A percentile compares a stretch with the other conserved stretches of the same genome.
These are phyloP conservation scores for Pinus albicaulis DNA, from an alignment of 75 land plant species.

Conservation along the genomic window DNA sequence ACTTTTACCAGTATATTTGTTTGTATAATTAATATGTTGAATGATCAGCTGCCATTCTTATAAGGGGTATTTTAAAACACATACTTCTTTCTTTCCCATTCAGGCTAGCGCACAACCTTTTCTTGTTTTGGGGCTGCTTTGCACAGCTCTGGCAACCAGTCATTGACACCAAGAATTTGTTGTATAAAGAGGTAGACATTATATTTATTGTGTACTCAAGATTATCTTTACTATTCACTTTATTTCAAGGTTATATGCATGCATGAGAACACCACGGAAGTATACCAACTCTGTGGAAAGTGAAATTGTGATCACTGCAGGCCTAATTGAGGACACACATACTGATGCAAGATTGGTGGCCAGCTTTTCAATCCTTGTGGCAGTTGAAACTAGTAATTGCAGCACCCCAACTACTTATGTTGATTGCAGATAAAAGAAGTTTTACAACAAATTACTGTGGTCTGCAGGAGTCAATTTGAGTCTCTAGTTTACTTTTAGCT, in stretches of 20 bases:
- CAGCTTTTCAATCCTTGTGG: neutral
- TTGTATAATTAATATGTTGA: neutral
- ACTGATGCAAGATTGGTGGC: neutral
- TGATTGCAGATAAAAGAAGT: neutral
- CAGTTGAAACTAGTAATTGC: neutral
- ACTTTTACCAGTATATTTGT: neutral
- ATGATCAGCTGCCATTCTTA: neutral
- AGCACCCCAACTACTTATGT: neutral
- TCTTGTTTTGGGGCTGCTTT: conserved; percentile 79
- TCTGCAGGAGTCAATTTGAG: neutral
- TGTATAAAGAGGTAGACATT: neutral
- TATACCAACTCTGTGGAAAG: neutral
- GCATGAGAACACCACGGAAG: neutral
- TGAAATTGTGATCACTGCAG: neutral
- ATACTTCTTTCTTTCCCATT: neutral
- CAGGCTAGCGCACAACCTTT: conserved; percentile 99
- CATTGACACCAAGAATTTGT: conserved; percentile 36
- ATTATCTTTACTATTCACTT: neutral
- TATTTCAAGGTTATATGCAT: neutral
- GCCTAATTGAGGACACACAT: neutral
- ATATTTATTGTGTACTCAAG: neutral
- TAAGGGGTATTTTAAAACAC: neutral
- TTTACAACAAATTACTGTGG: neutral
- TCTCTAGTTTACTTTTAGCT: neutral
- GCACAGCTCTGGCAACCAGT: conserved; percentile 91